phyloP scores from a whole-genome alignment of 2,329 filamentous ascomycete genomes.

The Cordyceps javanica region DNA sequence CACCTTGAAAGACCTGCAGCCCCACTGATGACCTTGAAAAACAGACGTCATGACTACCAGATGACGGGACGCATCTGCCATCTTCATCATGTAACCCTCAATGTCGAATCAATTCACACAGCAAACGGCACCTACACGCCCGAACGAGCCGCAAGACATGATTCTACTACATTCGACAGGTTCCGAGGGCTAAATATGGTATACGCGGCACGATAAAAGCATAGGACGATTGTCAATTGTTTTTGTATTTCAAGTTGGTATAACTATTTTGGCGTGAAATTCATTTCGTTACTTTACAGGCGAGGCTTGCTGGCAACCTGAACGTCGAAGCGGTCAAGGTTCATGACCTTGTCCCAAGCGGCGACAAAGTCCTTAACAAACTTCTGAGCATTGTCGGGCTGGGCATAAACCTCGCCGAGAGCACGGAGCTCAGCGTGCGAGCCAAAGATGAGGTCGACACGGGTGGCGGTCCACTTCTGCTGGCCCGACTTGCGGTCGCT shows the following conservation, averaged over 20 bases:
- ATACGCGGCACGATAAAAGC: too few relatives aligned
- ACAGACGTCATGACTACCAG: too few relatives aligned
- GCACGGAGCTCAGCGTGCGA: conserved; percentile 70
- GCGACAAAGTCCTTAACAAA: conserved; percentile 66
- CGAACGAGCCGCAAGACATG: too few relatives aligned
- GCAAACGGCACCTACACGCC: too few relatives aligned
- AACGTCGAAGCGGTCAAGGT: conserved; percentile 61
- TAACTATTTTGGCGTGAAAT: conserved; percentile 6
- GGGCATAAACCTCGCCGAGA: conserved; percentile 63
- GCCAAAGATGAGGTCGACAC: conserved; percentile 64
- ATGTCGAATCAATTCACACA: too few relatives aligned
- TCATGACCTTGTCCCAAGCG: conserved; percentile 71
- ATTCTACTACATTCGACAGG: too few relatives aligned
- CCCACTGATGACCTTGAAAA: too few relatives aligned
- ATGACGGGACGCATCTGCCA: too few relatives aligned
- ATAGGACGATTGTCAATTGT: neutral
- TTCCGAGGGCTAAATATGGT: too few relatives aligned
- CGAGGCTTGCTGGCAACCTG: conserved; percentile 2
- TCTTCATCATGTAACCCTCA: too few relatives aligned
- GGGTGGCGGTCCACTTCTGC: conserved; percentile 64
- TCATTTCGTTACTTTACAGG: conserved; percentile 6
- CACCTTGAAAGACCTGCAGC: too few relatives aligned
- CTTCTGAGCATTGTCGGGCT: conserved; percentile 52
- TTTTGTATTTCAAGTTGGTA: neutral
- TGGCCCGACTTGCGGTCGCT: conserved; percentile 57